Base-by-base conservation (phyloP, 768 basidiomycete genomes). In the Phlebiopsis flavidoalba region DNA sequence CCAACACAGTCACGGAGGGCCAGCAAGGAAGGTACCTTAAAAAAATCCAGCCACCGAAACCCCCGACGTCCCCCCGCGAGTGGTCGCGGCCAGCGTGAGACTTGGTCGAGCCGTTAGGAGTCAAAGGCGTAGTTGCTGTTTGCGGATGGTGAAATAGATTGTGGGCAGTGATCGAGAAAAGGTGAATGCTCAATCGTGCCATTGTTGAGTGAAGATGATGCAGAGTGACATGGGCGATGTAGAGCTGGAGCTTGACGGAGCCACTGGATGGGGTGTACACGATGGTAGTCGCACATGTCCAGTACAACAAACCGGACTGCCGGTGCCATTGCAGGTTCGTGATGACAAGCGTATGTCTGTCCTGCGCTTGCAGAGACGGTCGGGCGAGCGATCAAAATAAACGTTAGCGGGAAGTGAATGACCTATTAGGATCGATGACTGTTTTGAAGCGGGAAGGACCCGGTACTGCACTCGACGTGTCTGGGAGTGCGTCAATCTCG, bases 241-340 rank as follows among this genome's bases (percentile, higher is more conserved):
- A 3, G 53, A 54, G 8, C 17, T n/a, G 48, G 48, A 15, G 19
- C 19, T 19, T 21, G 54, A 37, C 19, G 54, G 7, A 17, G 52
- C 22, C 17, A 5, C 12, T 17, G 15, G 48, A 60, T 8, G 64
- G 64, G 15, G 58, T 52, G 48, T 65, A 62, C 7, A 58, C 19
- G 26, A 64, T 62, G n/a, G 43, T 59, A 64, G 48, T 66, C 65
- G n/a, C n/a, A n/a, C 17, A 66, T n/a, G n/a, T 57, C 65, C 63
- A 64, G 51, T 36, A 60, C 1, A 58, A 53, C 19, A 49, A 63
- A n/a, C n/a, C 8, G 64, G 63, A n/a, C 11, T 24, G 40, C n/a
- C n/a, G 8, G 64, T 62, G 8, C 63, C 59, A 45, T 66, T 66
- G 21, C n/a, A 59, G 26, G 35, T 64, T 64, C 17, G 60, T 64